Percentiles rank a stretch among this genome's conserved stretches.
Conservation (phyloP, 805 yeast species). For the Ogataea methanolica region DNA sequence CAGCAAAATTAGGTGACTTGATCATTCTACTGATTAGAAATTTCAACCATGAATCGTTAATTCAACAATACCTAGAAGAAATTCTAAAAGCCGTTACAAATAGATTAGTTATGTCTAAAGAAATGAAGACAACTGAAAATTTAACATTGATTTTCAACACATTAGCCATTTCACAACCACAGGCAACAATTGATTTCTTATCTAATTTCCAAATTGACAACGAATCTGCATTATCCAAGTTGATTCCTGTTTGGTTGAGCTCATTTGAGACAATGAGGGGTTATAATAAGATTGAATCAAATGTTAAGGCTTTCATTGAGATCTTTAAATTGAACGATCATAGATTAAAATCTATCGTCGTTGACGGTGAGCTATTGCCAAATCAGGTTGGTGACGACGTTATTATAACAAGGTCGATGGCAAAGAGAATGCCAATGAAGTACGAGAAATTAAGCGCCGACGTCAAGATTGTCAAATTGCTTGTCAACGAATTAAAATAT, state of each 20-base stretch:
- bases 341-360: constrained; percentile 46
- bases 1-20: constrained; percentile 65
- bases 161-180: constrained; percentile 58
- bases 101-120: constrained; percentile 62
- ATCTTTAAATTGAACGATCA: constrained; percentile 57
- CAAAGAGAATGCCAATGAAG: constrained; percentile 56
- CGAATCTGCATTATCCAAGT: constrained; percentile 44
- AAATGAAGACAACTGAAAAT: constrained; percentile 71
- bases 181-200: constrained; percentile 60
- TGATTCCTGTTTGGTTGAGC: constrained; percentile 78
- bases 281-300: constrained; percentile 60
- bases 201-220: constrained; percentile 31
- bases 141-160: constrained; percentile 72
- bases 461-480: constrained; percentile 65
- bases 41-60: constrained; percentile 30
- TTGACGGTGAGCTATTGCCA: constrained; percentile 75
- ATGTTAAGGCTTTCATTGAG: constrained; percentile 66
- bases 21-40: constrained; percentile 26
- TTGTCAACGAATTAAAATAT: constrained; percentile 63
- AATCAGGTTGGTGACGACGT: constrained; percentile 44
- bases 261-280: constrained; percentile 82
- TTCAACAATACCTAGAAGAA: constrained; percentile 42
- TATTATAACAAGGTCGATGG: constrained; percentile 85
- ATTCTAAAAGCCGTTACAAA: constrained; percentile 71
- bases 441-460: constrained; percentile 66